Evolutionary conservation across 2,329 filamentous ascomycete genomes (phyloP), one percentile per base, ranked within the genome.

Genomic region (Tympanopsis confertula): DNA sequence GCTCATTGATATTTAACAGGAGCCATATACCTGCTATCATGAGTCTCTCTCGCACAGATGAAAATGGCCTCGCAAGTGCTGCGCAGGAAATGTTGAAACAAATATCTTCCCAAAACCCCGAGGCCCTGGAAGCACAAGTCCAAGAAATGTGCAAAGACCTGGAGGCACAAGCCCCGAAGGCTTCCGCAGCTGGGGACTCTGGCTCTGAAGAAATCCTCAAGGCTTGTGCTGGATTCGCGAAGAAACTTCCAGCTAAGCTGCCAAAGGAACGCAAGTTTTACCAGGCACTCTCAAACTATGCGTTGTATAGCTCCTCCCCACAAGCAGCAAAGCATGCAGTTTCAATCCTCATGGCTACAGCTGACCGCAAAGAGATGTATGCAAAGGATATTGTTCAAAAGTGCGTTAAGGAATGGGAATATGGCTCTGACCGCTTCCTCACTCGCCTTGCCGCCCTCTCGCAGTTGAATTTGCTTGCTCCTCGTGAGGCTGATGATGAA

Each of bases 1-100:
- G 72, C 24, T 62, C 78, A 20, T 56, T 82, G 19, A 63, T 78
- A 13, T 82, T 78, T 57, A 83, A 81, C 54, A 68, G 72, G 43
- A 81, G 75, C 47, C 77, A 82, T 48, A 73, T 82, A 5, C 71
- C 78, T 2, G 67, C 74, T 1, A 77, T 82, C 42, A 78, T 82
- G 53, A 66, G 70, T 26, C 67, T 72, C 42, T 76, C 78, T 5
- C 63, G 74, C 20, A 75, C 67, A 1, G 69, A 81, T 45, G 71
- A 78, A 40, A 66, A 70, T 20, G 67, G 66, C 1, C 56, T 82
- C 20, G 72, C 68, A 15, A 59, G 62, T 37, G 64, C 71, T 15
- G 78, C 78, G 4, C 76, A 82, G 45, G 75, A 81, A 45, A 60
- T 82, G 37, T 53, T 82, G 17, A 75, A 45, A 67, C 71, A 82